A percentile compares a stretch with the other conserved stretches of the same genome.
phyloP scores from a whole-genome alignment of 2,329 filamentous ascomycete species.

The Plenodomus tracheiphilus region DNA sequence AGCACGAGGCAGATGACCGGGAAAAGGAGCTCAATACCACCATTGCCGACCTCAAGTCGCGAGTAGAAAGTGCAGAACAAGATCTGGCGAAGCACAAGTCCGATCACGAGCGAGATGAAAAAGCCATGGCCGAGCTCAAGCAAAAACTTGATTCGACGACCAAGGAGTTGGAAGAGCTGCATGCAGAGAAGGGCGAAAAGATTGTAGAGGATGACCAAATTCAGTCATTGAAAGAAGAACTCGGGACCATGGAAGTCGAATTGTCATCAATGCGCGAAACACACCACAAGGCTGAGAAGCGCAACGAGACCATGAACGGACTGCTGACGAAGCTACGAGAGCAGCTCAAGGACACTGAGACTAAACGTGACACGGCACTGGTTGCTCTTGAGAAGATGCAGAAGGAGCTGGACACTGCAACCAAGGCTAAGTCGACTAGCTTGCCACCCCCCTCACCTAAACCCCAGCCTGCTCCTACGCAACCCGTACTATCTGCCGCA shows the following conservation, averaged over 20 bases:
- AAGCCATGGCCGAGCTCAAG: slow-evolving; percentile 44
- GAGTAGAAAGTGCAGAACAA: slow-evolving; percentile 44
- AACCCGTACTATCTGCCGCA: slow-evolving; percentile 40
- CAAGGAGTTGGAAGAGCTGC: slow-evolving; percentile 54
- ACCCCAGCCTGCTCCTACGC: slow-evolving; percentile 22
- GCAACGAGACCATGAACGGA: slow-evolving; percentile 57
- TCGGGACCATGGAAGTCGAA: slow-evolving; percentile 37
- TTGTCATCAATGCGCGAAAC: slow-evolving; percentile 33
- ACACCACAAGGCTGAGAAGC: slow-evolving; percentile 53
- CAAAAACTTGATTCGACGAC: slow-evolving; percentile 44
- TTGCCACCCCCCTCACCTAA: slow-evolving; percentile 15
- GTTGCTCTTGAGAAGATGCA: slow-evolving; percentile 44
- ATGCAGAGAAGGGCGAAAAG: slow-evolving; percentile 35
- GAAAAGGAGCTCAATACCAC: slow-evolving; percentile 33
- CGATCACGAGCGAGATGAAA: slow-evolving; percentile 46
- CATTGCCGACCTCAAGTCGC: slow-evolving; percentile 33
- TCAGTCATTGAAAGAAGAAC: slow-evolving; percentile 30
- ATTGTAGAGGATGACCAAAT: slow-evolving; percentile 34
- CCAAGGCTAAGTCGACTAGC: slow-evolving; percentile 15
- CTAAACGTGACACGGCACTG: slow-evolving; percentile 51
- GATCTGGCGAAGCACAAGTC: slow-evolving; percentile 52
- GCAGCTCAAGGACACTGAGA: slow-evolving; percentile 59
- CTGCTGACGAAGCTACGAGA: slow-evolving; percentile 58
- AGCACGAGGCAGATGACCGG: slow-evolving; percentile 36
- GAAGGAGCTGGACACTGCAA: slow-evolving; percentile 30